Base-by-base conservation (phyloP, 2,329 filamentous ascomycete species). In the Pseudogymnoascus sp. region DNA sequence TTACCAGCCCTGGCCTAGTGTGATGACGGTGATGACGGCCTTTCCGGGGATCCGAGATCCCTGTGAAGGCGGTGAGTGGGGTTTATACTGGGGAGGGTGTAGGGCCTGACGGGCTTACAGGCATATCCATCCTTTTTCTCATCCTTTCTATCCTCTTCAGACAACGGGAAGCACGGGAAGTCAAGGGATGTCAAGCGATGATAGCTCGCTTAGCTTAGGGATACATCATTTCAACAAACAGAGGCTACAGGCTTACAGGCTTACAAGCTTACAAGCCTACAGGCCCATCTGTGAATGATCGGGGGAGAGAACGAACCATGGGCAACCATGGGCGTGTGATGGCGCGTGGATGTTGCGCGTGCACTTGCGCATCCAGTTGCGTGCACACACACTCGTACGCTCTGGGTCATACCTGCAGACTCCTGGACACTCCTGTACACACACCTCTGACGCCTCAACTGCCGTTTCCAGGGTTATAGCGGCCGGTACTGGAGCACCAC, bases 141-240 rank as follows among this genome's bases (percentile, higher is more conserved):
- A 11, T 9, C 28, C 28, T 31, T 31, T 31, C 28, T 31, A 9
- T 9, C 28, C 28, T 9, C 14, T 28, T 11, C 7, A 53, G 23
- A 53, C 46, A 31, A 53, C 46, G 46, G 46, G 46, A 53, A 53
- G 46, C 14, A n/a, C 46, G 46, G 46, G 46, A 49, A 53, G 46
- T 31, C 4, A 53, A 53, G 43, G 23, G 43, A 28, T 23, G 21
- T 23, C 21, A 23, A 23, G 21, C 21, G 21, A 23, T 23, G 21
- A 23, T 21, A 38, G 5, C 12, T 49, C 21, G 43, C 21, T 28
- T 49, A 5, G 7, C 23, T n/a, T n/a, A 6, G 21, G 7, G 25
- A 53, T 18, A 53, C 25, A 8, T 53, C 46, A 16, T 23, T 28
- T 53, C 3, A 8, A 8, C 23, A 31, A 11, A 53, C 46, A 16